A percentile compares a stretch with the other conserved stretches of the same genome.
Conservation (phyloP, 2,329 filamentous ascomycete genomes). For the Tolypocladium nubicola region DNA sequence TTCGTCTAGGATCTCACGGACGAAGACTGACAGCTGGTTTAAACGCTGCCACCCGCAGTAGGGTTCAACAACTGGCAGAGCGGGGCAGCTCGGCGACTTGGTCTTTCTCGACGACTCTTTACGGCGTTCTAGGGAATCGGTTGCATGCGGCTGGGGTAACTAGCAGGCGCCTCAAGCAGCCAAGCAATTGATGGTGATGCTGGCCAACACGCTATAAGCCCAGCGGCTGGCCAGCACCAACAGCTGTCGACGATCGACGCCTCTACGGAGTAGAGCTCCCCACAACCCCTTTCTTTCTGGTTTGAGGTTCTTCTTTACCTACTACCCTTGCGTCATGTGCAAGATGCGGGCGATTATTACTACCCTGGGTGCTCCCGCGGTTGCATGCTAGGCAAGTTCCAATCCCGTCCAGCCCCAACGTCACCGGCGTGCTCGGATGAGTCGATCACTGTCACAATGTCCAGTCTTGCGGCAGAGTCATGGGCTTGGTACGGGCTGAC, state of each 20-base stretch:
- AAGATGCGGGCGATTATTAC: background rate
- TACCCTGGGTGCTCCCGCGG: background rate
- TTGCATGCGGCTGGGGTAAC: background rate
- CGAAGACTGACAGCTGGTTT: background rate
- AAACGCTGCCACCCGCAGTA: background rate
- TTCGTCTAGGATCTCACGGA: background rate
- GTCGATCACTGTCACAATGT: constrained; percentile 11
- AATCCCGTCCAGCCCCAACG: background rate
- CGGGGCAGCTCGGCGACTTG: background rate
- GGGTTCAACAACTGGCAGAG: background rate
- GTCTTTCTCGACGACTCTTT: background rate
- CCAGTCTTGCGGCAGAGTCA: constrained; percentile 23
- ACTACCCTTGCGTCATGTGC: background rate
- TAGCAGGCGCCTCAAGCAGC: background rate
- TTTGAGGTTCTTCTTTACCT: background rate
- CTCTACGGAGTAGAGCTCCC: background rate
- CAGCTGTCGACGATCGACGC: background rate
- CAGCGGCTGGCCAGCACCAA: background rate
- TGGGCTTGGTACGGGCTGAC: constrained; percentile 35
- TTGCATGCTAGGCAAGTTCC: background rate
- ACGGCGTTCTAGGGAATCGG: background rate
- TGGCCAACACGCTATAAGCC: background rate
- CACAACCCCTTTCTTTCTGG: background rate
- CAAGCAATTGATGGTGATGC: background rate
- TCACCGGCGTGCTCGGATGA: background rate